Conservation (phyloP, 2,329 filamentous ascomycete genomes). For the Ceratocystis diversiconidia region DNA sequence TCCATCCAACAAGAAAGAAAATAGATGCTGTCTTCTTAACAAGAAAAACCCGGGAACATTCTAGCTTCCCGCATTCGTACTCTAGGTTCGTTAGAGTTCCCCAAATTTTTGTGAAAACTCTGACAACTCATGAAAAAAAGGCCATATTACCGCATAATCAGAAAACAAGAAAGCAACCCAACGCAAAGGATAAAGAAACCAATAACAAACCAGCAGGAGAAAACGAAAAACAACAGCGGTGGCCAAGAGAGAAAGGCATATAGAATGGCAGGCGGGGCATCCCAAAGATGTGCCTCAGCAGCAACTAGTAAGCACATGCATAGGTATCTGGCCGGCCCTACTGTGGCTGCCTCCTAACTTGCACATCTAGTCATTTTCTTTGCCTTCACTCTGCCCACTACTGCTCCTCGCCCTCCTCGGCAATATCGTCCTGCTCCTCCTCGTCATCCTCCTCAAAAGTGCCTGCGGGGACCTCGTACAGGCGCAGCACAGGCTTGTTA, state of each 20-base stretch:
- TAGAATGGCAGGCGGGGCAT: not conserved
- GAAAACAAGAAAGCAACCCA: slow-evolving; percentile 7
- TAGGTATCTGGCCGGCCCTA: not conserved
- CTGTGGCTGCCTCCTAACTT: not conserved
- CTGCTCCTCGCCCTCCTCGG: slow-evolving; percentile 31
- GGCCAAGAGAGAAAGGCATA: not conserved
- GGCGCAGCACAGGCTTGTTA: slow-evolving; percentile 85
- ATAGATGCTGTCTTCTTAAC: not conserved
- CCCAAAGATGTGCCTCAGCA: not conserved
- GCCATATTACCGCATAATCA: slow-evolving; percentile 10
- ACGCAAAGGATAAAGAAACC: not conserved
- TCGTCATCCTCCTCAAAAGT: slow-evolving; percentile 73
- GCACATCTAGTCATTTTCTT: not conserved
- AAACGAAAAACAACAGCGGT: not conserved
- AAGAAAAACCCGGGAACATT: not conserved
- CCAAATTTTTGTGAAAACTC: slow-evolving; percentile 5
- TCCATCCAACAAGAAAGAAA: not conserved
- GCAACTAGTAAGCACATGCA: not conserved
- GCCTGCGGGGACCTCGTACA: slow-evolving; percentile 78
- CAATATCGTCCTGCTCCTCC: slow-evolving; percentile 37
- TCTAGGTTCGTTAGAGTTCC: not conserved
- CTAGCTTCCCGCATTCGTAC: not conserved
- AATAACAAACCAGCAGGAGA: not conserved
- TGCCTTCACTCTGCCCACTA: slow-evolving; percentile 3
- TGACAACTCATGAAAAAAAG: slow-evolving; percentile 7